Percentiles rank a stretch among this genome's conserved stretches.
These are phyloP conservation scores for Cymbopogon citratus DNA, from an alignment of 176 grass and related monocot species.

Conservation along the genomic window DNA sequence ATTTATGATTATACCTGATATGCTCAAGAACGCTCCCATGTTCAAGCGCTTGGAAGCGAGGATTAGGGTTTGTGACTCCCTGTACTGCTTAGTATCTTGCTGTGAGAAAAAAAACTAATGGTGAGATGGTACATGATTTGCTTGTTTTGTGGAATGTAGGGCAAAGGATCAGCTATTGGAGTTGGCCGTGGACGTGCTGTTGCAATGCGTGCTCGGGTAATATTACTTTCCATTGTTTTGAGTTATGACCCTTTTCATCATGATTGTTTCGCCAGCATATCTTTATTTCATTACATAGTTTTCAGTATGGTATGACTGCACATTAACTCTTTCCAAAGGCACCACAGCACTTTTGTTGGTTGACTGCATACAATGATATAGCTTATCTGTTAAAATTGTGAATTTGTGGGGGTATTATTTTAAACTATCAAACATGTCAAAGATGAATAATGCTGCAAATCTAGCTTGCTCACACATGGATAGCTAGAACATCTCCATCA, in stretches of 20 bases:
- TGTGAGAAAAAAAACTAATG: not conserved
- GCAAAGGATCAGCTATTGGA: slow-evolving; percentile 65
- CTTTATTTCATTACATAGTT: not conserved
- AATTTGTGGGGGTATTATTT: not conserved
- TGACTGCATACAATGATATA: not conserved
- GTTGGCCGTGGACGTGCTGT: slow-evolving; percentile 64
- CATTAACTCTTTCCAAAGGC: not conserved
- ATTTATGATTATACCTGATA: slow-evolving; percentile 76
- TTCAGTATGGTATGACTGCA: not conserved
- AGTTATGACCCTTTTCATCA: not conserved
- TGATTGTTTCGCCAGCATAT: not conserved
- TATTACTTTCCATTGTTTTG: not conserved
- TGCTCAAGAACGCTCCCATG: slow-evolving; percentile 75
- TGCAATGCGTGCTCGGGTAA: slow-evolving; percentile 70
- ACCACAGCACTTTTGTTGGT: not conserved
- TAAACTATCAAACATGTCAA: not conserved
- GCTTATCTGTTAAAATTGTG: not conserved
- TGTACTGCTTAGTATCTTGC: not conserved
- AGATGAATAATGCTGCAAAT: not conserved
- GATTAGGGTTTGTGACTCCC: slow-evolving; percentile 24
- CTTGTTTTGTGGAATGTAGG: slow-evolving; percentile 25
- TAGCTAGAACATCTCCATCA: not conserved
- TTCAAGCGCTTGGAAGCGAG: slow-evolving; percentile 42
- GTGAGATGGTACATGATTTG: not conserved
- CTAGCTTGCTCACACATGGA: not conserved